Conservation (phyloP, 2,329 filamentous ascomycete genomes). For the Epichloe coenophiala region DNA sequence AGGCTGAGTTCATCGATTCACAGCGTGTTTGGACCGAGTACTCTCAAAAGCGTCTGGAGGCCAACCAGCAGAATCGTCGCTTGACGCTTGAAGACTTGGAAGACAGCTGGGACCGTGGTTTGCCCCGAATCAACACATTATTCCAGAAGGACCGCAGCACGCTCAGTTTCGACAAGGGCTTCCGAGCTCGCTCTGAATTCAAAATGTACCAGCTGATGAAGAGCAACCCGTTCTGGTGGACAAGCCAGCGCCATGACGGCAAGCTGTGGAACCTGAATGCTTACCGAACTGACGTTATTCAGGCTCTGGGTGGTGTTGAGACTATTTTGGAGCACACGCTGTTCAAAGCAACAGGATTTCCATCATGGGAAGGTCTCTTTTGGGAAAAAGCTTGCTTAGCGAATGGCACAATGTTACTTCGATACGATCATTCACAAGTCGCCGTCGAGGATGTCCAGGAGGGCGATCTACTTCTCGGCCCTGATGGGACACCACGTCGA, state of each 20-base stretch:
- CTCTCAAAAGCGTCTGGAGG: constrained; percentile 92
- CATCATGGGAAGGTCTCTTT: constrained; percentile 92
- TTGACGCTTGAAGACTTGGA: constrained; percentile 92
- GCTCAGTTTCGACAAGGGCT: constrained; percentile 95
- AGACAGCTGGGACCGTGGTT: constrained; percentile 94
- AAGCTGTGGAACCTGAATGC: constrained; percentile 96
- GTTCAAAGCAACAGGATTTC: constrained; percentile 94
- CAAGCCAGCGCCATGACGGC: constrained; percentile 89
- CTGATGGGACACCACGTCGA: constrained; percentile 31
- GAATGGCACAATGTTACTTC: constrained; percentile 26
- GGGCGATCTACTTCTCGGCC: constrained; percentile 34
- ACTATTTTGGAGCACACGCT: constrained; percentile 94
- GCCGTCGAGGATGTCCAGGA: constrained; percentile 35
- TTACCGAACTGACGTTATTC: constrained; percentile 93
- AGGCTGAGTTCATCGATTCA: constrained; percentile 96
- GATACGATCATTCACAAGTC: constrained; percentile 29
- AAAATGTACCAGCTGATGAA: constrained; percentile 99
- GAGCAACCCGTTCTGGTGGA: constrained; percentile 99
- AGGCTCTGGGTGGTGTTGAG: constrained; percentile 90
- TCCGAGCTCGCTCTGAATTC: constrained; percentile 89
- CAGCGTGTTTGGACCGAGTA: constrained; percentile 99
- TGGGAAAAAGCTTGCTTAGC: constrained; percentile 53
- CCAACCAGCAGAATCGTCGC: constrained; percentile 91
- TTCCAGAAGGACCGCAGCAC: constrained; percentile 99
- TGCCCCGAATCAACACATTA: constrained; percentile 94